Conservation (phyloP, 1,284 basidiomycete genomes). For the Sporisorium sorghi region DNA sequence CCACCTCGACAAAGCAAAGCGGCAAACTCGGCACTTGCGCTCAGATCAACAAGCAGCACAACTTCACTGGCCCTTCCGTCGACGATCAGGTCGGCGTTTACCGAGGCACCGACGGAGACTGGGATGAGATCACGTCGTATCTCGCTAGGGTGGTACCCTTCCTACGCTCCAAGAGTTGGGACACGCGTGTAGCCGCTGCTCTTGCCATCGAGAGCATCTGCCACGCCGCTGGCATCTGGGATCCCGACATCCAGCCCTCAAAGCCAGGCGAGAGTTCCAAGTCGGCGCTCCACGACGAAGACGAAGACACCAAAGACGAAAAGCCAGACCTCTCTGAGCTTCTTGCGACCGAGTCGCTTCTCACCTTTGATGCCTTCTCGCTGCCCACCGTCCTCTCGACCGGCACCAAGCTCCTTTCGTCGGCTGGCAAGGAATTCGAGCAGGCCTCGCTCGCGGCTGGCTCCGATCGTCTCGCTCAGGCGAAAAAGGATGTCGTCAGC, state of each 20-base stretch:
- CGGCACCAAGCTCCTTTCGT: constrained; percentile 82
- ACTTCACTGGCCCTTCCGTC: constrained; percentile 34
- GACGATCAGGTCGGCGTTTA: constrained; percentile 39
- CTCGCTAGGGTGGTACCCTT: constrained; percentile 81
- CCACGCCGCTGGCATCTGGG: constrained; percentile 83
- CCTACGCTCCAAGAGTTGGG: constrained; percentile 85
- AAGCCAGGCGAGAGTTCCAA: constrained; percentile 48
- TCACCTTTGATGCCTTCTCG: constrained; percentile 71
- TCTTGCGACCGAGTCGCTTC: constrained; percentile 32
- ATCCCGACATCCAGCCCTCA: constrained; percentile 50
- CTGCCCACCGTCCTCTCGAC: constrained; percentile 80
- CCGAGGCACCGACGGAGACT: constrained; percentile 76
- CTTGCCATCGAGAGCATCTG: constrained; percentile 87
- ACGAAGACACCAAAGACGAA: constrained; percentile 28
- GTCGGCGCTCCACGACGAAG: constrained; percentile 19
- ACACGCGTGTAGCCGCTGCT: constrained; percentile 86
- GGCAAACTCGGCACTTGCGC: constrained; percentile 48
- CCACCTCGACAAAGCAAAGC: constrained; percentile 11
- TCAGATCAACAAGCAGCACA: constrained; percentile 47
- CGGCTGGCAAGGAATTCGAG: constrained; percentile 85
- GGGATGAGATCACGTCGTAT: constrained; percentile 72
- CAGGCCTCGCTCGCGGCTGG: constrained; percentile 61
- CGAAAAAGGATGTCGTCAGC: constrained; percentile 78
- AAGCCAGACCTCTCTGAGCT: constrained; percentile 34
- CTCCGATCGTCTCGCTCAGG: constrained; percentile 79